A percentile compares a stretch with the other conserved stretches of the same genome.
phyloP scores from a whole-genome alignment of 2,329 filamentous ascomycete species.

The Chrysosporium keratinophilum region DNA sequence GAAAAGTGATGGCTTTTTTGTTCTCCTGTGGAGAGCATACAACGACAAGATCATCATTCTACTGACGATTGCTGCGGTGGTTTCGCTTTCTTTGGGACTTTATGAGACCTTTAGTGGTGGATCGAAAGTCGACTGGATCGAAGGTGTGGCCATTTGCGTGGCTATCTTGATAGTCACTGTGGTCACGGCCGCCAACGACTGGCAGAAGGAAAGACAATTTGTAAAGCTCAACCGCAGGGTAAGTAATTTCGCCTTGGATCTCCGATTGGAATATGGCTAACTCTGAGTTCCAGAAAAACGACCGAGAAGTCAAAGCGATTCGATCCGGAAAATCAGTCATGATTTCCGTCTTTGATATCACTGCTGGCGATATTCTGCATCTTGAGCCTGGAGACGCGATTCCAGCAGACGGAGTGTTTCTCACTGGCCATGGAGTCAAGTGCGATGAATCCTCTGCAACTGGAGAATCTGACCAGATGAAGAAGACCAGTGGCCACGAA shows the following conservation, averaged over 20 bases:
- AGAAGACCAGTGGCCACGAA: constrained; percentile 52
- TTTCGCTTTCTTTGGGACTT: constrained; percentile 59
- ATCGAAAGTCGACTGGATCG: constrained; percentile 52
- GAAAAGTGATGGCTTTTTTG: constrained; percentile 51
- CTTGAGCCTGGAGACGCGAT: constrained; percentile 60
- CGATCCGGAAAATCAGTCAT: constrained; percentile 55
- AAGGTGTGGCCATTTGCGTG: constrained; percentile 56
- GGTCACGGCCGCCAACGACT: constrained; percentile 55
- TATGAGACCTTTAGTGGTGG: constrained; percentile 52
- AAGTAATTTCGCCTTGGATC: constrained; percentile 14
- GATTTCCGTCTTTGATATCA: constrained; percentile 55
- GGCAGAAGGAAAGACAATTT: constrained; percentile 58
- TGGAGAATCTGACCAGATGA: constrained; percentile 62
- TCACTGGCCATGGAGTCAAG: constrained; percentile 55
- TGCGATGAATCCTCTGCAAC: constrained; percentile 66
- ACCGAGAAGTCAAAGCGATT: constrained; percentile 55
- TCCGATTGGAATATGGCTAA: neutral
- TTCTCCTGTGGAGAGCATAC: constrained; percentile 57
- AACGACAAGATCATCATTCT: constrained; percentile 65
- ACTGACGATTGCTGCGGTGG: constrained; percentile 55
- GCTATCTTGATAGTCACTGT: constrained; percentile 56
- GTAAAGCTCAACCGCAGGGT: constrained; percentile 48
- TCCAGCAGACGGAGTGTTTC: constrained; percentile 60
- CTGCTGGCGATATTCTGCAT: constrained; percentile 60
- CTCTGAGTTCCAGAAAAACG: constrained; percentile 46